These are phyloP conservation scores for Kluyveromyces marxianus DNA, from an alignment of 1,139 yeast species.

Conservation along the genomic window DNA sequence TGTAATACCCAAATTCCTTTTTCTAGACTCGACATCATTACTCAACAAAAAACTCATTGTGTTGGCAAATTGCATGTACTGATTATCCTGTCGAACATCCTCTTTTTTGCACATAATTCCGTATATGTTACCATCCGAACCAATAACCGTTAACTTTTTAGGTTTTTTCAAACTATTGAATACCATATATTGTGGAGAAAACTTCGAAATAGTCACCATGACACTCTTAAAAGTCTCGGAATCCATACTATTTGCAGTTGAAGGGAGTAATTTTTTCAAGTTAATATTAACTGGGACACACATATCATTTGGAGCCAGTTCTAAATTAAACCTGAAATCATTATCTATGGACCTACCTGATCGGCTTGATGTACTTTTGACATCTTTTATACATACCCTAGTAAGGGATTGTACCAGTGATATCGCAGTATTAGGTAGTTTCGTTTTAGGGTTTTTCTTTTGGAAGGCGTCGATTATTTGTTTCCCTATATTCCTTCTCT, in stretches of 20 bases:
- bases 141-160: slow-evolving; percentile 64
- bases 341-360: slow-evolving; percentile 35
- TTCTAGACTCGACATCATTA: slow-evolving; percentile 63
- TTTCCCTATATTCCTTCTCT: slow-evolving; percentile 49
- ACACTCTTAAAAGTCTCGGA: slow-evolving; percentile 50
- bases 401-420: slow-evolving; percentile 25
- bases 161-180: slow-evolving; percentile 85
- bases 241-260: slow-evolving; percentile 47
- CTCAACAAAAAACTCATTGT: slow-evolving; percentile 70
- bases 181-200: slow-evolving; percentile 36
- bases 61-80: slow-evolving; percentile 86
- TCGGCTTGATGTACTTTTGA: slow-evolving; percentile 25
- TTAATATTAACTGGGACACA: slow-evolving; percentile 79
- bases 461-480: slow-evolving; percentile 33
- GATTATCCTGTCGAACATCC: slow-evolving; percentile 92
- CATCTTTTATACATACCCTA: slow-evolving; percentile 26
- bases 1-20: slow-evolving; percentile 61
- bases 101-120: slow-evolving; percentile 81
- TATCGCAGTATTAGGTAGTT: slow-evolving; percentile 16
- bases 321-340: slow-evolving; percentile 42
- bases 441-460: slow-evolving; percentile 10
- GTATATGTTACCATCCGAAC: slow-evolving; percentile 68
- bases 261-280: slow-evolving; percentile 60
- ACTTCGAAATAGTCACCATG: slow-evolving; percentile 54
- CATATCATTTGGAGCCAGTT: slow-evolving; percentile 52